Evolutionary conservation across 2,329 filamentous ascomycete genomes (phyloP).

Genomic region (Exophiala sp.): DNA sequence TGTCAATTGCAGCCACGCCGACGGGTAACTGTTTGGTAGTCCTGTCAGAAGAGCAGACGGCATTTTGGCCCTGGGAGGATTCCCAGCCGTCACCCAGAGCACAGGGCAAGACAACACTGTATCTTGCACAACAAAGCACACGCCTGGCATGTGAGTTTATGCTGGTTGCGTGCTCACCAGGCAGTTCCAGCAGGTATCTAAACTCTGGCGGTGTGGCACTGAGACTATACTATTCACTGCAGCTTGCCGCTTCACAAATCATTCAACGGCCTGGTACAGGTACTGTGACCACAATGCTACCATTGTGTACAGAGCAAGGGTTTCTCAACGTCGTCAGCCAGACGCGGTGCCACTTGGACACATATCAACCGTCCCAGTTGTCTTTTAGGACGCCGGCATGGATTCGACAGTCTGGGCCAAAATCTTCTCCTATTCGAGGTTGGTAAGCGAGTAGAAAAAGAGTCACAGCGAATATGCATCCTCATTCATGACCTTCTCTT

Average conservation of each 20-base stretch:
- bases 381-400: background rate
- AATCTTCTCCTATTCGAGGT: slow-evolving; percentile 8
- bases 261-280: slow-evolving; percentile 16
- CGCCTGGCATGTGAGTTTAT: slow-evolving; percentile 1
- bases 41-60: slow-evolving; percentile 8
- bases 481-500: no score
- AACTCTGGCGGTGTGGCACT: background rate
- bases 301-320: slow-evolving; percentile 8
- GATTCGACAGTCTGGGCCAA: slow-evolving; percentile 1
- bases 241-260: slow-evolving; percentile 18
- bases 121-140: background rate
- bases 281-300: slow-evolving; percentile 10
- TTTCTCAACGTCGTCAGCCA: slow-evolving; percentile 13
- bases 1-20: slow-evolving; percentile 11
- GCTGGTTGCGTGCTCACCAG: background rate
- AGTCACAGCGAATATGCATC: no score
- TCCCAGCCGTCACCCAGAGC: slow-evolving; percentile 4
- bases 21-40: background rate
- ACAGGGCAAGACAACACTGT: slow-evolving; percentile 6
- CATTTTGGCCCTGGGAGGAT: slow-evolving; percentile 1
- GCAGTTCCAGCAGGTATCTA: slow-evolving; percentile 1
- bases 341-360: slow-evolving; percentile 12
- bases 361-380: background rate
- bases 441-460: no score
- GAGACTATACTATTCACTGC: slow-evolving; percentile 10